Percentiles rank a stretch among this genome's conserved stretches.
phyloP scores from a whole-genome alignment of 495 filamentous ascomycete genomes.

The Aspergillus nidulans region DNA sequence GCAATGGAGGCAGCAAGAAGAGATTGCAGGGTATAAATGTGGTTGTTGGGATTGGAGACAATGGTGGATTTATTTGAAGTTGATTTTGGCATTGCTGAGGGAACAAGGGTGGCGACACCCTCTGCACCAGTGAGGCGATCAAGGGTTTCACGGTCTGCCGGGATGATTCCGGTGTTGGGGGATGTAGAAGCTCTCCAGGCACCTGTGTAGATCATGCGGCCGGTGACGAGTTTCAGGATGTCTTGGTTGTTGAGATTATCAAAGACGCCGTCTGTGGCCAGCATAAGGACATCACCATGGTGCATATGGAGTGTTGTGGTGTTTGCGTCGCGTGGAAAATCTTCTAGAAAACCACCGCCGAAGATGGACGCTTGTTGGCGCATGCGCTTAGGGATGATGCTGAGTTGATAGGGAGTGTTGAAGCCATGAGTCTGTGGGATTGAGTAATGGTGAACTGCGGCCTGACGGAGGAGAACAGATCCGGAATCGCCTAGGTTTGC shows the following conservation, averaged over 20 bases:
- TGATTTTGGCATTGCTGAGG: constrained; percentile 1
- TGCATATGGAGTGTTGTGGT: constrained; percentile 68
- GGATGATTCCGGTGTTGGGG: constrained; percentile 49
- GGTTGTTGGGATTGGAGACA: background rate
- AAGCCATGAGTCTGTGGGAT: constrained; percentile 91
- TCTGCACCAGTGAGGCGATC: constrained; percentile 46
- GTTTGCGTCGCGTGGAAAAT: constrained; percentile 80
- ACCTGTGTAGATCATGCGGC: constrained; percentile 63
- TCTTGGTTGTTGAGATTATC: constrained; percentile 93
- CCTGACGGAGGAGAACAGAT: constrained; percentile 77
- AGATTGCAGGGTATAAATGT: constrained; percentile 56
- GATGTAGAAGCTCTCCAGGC: constrained; percentile 60
- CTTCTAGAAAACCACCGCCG: constrained; percentile 73
- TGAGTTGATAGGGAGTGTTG: constrained; percentile 95
- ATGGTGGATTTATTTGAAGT: constrained; percentile 5
- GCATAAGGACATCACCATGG: constrained; percentile 86
- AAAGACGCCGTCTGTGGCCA: constrained; percentile 94
- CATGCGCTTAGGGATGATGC: constrained; percentile 77
- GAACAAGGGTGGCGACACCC: constrained; percentile 27
- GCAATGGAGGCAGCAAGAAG: constrained; percentile 74
- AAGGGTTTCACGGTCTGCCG: constrained; percentile 45
- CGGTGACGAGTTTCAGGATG: constrained; percentile 71
- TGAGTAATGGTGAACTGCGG: constrained; percentile 76
- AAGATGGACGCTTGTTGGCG: constrained; percentile 71
- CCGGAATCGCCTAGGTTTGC: constrained; percentile 99